Percentiles rank a stretch among this genome's conserved stretches.
phyloP scores from a whole-genome alignment of 768 basidiomycete species.

The Macrolepiota albuminosa region DNA sequence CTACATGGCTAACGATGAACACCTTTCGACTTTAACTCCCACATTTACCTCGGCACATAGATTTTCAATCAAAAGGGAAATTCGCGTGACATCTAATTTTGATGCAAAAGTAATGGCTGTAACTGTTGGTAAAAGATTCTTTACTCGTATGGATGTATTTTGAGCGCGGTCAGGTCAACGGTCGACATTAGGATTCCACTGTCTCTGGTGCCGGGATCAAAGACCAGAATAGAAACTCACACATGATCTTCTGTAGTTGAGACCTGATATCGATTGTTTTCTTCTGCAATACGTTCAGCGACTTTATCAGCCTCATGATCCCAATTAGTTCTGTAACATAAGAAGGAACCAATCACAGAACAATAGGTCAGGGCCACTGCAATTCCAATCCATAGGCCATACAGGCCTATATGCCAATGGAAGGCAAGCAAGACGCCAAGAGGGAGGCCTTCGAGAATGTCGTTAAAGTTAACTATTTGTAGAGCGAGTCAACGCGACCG shows the following conservation, averaged over 20 bases:
- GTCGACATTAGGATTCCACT: background rate
- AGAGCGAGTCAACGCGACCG: no score
- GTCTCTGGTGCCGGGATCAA: background rate
- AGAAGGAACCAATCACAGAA: slow-evolving; percentile 43
- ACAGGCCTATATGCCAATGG: slow-evolving; percentile 45
- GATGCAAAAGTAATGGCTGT: no score
- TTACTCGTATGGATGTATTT: background rate
- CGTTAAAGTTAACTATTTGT: background rate
- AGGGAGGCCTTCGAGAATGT: slow-evolving; percentile 56
- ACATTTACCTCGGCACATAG: no score
- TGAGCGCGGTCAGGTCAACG: background rate
- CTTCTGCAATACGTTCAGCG: slow-evolving; percentile 36
- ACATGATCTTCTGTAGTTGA: background rate
- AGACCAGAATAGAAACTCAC: background rate
- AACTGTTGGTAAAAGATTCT: no score
- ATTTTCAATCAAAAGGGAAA: no score
- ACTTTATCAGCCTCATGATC: slow-evolving; percentile 59
- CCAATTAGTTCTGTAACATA: slow-evolving; percentile 65
- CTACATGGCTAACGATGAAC: background rate
- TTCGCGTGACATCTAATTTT: no score
- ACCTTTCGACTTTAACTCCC: background rate
- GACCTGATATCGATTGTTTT: slow-evolving; percentile 25
- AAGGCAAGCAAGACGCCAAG: slow-evolving; percentile 77
- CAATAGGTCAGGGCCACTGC: slow-evolving; percentile 58
- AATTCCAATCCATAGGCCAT: slow-evolving; percentile 83